A percentile compares a stretch with the other conserved stretches of the same genome.
phyloP scores from a whole-genome alignment of 345 rosid genomes.

The Hibiscus syriacus region DNA sequence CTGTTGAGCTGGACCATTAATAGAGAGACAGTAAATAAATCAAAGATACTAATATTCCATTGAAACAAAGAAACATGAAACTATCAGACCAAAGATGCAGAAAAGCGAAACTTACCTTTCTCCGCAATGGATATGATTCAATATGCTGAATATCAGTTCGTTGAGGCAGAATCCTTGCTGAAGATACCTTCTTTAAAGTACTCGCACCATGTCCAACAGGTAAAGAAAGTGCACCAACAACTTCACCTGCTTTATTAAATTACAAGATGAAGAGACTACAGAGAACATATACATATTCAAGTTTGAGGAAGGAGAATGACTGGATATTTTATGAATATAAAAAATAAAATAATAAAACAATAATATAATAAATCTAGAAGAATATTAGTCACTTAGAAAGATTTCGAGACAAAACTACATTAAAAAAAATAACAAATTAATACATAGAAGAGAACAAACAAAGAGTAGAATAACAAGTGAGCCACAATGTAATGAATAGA shows the following conservation, averaged over 20 bases:
- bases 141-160: slow-evolving; percentile 43
- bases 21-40: slow-evolving; percentile 6
- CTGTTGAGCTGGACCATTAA: slow-evolving; percentile 39
- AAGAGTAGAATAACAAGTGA: neutral
- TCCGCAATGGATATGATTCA: slow-evolving; percentile 49
- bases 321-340: neutral
- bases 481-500: neutral
- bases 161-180: slow-evolving; percentile 63
- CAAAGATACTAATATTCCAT: neutral
- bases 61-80: neutral
- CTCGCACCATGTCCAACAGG: slow-evolving; percentile 64
- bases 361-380: no score
- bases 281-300: neutral
- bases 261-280: slow-evolving; percentile 2
- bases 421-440: neutral
- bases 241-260: slow-evolving; percentile 69
- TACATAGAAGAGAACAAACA: neutral
- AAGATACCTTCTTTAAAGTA: slow-evolving; percentile 63
- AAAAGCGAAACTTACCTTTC: slow-evolving; percentile 50
- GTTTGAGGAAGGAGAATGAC: neutral
- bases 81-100: neutral
- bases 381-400: no score
- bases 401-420: no score
- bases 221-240: slow-evolving; percentile 81
- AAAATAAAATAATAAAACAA: neutral